Evolutionary conservation across 495 filamentous ascomycete species (phyloP).

Genomic region (Astrothelium macrocarpum): DNA sequence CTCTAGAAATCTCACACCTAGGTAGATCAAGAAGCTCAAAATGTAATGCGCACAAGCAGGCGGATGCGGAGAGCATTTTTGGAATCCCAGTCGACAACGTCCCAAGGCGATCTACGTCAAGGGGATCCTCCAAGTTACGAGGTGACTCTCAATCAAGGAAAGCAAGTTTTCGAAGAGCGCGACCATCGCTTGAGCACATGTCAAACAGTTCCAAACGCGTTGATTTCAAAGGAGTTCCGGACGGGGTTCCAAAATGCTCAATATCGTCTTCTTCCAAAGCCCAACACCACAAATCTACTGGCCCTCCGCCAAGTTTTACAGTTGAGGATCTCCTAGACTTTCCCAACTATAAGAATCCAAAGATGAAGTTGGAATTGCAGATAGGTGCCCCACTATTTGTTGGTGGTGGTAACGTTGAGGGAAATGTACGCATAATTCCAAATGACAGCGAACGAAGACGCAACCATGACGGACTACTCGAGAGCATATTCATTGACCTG

Average conservation of each 20-base stretch:
- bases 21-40: background rate
- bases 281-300: background rate
- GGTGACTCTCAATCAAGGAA: constrained; percentile 2
- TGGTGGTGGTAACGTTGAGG: constrained; percentile 34
- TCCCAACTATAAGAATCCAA: constrained; percentile 30
- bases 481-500: constrained; percentile 38
- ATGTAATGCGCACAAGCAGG: background rate
- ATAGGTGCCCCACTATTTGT: constrained; percentile 33
- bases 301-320: background rate
- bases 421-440: constrained; percentile 29
- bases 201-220: constrained; percentile 23
- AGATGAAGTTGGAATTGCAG: constrained; percentile 29
- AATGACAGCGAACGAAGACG: constrained; percentile 27
- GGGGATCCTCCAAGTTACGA: background rate
- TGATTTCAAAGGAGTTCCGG: constrained; percentile 31
- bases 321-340: constrained; percentile 29
- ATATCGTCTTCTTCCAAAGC: constrained; percentile 7
- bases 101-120: background rate
- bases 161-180: constrained; percentile 10
- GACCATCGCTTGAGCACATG: constrained; percentile 23
- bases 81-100: background rate
- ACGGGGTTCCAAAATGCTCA: constrained; percentile 27
- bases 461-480: background rate
- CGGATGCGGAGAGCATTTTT: constrained; percentile 2
- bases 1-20: background rate